Base-by-base conservation (phyloP, 2,329 filamentous ascomycete species). In the Tolypocladium capitatum region DNA sequence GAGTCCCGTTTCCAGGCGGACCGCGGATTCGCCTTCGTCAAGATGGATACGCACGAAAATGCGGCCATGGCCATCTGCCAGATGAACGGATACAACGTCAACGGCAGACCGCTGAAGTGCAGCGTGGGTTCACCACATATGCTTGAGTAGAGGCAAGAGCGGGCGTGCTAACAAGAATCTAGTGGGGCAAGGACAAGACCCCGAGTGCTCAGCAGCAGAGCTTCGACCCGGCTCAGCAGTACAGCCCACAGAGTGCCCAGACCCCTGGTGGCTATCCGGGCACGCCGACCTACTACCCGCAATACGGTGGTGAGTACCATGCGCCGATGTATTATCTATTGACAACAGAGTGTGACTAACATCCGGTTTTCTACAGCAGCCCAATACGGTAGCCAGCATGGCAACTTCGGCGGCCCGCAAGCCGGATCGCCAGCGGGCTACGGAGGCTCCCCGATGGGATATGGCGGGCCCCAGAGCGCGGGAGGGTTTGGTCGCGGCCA, bases 101-200 rank as follows among this genome's bases (percentile, higher is more conserved):
- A 98, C 60, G 92, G 92, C 46, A 83, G 92, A 55, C 92, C 92
- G 46, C 70, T 98, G 58, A 98, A 98, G 77, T 98, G 92, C 78
- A 97, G 91, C 68, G 91, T 97, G 84, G 72, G 91, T 84, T 51
- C 27, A 46, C 34, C 36, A 14, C 38, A 18, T 2, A 16, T 16
- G 13, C n/a, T 24, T 21, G n/a, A 16, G 13, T 20, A 24, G 5
- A n/a, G 9, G 18, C 42, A 10, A 31, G 10, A 11, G 9, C 35
- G 21, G 30, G 28, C 28, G 18, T 36, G 51, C 59, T 70, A 59
- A 70, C 60, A 51, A 27, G 56, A 55, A 55, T 57, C 35, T 62
- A 97, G 91, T 98, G 92, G 92, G 92, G 92, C 64, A 98, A 98
- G 72, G 92, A 98, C 69, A 94, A 95, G 71, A 89, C 90, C 46